A percentile compares a stretch with the other conserved stretches of the same genome.
phyloP scores from a whole-genome alignment of 2,329 filamentous ascomycete genomes.

The Trichoderma aggressivum region DNA sequence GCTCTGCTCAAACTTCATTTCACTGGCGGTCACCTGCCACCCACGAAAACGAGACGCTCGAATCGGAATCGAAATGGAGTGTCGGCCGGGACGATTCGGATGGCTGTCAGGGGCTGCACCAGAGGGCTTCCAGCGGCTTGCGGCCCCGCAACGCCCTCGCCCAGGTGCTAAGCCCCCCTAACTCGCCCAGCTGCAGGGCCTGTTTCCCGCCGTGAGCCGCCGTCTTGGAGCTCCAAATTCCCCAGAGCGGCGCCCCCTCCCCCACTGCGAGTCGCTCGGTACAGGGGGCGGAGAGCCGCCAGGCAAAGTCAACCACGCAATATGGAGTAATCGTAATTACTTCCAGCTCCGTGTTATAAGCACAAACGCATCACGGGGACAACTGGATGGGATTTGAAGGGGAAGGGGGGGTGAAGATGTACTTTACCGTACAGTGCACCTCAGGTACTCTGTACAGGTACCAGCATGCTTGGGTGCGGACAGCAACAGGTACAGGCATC shows the following conservation, averaged over 20 bases:
- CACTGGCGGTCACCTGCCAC: slow-evolving; percentile 9
- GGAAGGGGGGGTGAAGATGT: neutral
- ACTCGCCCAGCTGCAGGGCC: neutral
- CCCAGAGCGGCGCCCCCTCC: slow-evolving; percentile 1
- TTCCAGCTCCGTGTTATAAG: neutral
- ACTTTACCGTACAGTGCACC: neutral
- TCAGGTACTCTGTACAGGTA: neutral
- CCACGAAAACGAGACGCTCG: slow-evolving; percentile 16
- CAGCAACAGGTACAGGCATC: neutral
- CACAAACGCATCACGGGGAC: slow-evolving; percentile 1
- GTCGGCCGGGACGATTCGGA: slow-evolving; percentile 19
- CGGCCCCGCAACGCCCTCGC: neutral
- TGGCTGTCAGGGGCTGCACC: slow-evolving; percentile 2
- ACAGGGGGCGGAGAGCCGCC: slow-evolving; percentile 7
- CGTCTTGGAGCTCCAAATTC: slow-evolving; percentile 4
- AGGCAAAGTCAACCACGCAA: neutral
- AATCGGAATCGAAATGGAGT: slow-evolving; percentile 17
- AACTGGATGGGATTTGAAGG: neutral
- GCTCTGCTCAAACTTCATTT: neutral
- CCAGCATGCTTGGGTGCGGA: neutral
- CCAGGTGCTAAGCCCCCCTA: neutral
- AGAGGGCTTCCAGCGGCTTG: neutral
- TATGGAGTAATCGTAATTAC: slow-evolving; percentile 1
- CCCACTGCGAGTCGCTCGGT: neutral
- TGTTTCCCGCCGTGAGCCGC: neutral